Conservation (phyloP, 2,329 filamentous ascomycete species). For the Ilyonectria robusta region DNA sequence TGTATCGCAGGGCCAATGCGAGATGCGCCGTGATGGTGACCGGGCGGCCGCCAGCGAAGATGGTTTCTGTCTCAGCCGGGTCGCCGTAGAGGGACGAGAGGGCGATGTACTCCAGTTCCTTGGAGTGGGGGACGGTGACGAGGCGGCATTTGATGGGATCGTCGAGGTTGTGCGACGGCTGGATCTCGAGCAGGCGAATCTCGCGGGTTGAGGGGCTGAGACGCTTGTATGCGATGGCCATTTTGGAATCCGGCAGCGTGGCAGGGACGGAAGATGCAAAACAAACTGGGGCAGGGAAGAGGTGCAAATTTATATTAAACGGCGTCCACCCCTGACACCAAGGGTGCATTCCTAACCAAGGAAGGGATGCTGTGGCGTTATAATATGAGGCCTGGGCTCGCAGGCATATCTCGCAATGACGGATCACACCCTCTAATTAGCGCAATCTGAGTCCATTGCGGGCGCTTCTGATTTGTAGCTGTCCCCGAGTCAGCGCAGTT, state of each 20-base stretch:
- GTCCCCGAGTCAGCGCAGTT: neutral
- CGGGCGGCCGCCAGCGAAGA: slow-evolving; percentile 45
- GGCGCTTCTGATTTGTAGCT: neutral
- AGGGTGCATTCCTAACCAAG: neutral
- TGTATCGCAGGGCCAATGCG: slow-evolving; percentile 49
- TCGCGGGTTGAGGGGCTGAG: slow-evolving; percentile 39
- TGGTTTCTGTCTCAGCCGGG: slow-evolving; percentile 47
- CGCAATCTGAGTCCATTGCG: neutral
- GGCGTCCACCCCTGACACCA: neutral
- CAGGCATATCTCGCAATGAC: neutral
- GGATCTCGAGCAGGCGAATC: slow-evolving; percentile 53
- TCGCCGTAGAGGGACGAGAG: slow-evolving; percentile 51
- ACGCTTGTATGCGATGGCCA: slow-evolving; percentile 30
- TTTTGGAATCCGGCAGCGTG: slow-evolving; percentile 10
- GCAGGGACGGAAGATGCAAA: neutral
- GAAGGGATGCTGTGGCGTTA: neutral
- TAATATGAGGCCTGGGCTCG: neutral
- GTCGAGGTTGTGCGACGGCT: slow-evolving; percentile 44
- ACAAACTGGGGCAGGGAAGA: neutral
- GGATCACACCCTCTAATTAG: neutral
- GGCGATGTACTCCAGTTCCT: slow-evolving; percentile 47
- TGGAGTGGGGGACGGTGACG: slow-evolving; percentile 47
- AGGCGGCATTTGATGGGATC: slow-evolving; percentile 52
- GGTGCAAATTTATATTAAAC: neutral
- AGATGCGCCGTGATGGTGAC: slow-evolving; percentile 49